Conservation (phyloP, 495 filamentous ascomycete species). For the Hypoxylon trugodes region DNA sequence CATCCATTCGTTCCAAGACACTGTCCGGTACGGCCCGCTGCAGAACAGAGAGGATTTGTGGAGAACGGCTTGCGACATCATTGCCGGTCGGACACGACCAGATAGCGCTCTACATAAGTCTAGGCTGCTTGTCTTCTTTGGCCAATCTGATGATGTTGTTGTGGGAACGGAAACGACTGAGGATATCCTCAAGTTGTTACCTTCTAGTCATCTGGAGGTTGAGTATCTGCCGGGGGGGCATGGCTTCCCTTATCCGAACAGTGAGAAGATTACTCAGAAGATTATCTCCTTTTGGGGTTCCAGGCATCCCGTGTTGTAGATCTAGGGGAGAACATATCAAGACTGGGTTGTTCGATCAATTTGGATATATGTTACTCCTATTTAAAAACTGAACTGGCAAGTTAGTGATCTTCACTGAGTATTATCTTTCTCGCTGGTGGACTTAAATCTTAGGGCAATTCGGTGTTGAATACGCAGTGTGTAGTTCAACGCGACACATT, state of each 20-base stretch:
- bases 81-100: slow-evolving; percentile 30
- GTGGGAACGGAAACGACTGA: slow-evolving; percentile 31
- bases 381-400: too few relatives aligned
- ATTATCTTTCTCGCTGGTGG: too few relatives aligned
- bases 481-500: too few relatives aligned
- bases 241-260: slow-evolving; percentile 39
- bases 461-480: too few relatives aligned
- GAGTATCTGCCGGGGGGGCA: slow-evolving; percentile 37
- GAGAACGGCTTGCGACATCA: slow-evolving; percentile 35
- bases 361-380: too few relatives aligned
- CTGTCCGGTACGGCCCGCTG: slow-evolving; percentile 37
- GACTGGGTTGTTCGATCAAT: neutral
- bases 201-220: slow-evolving; percentile 29
- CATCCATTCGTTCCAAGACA: slow-evolving; percentile 41
- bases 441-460: too few relatives aligned
- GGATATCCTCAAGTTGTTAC: slow-evolving; percentile 38
- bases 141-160: slow-evolving; percentile 34
- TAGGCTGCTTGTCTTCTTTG: slow-evolving; percentile 42
- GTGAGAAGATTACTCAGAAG: slow-evolving; percentile 21
- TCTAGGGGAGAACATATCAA: neutral
- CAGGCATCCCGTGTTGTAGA: neutral
- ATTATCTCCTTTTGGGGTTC: slow-evolving; percentile 28
- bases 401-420: too few relatives aligned
- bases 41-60: slow-evolving; percentile 37
- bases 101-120: slow-evolving; percentile 24